Percentiles rank a stretch among this genome's conserved stretches.
Evolutionary conservation across 371 early-diverging fungal species (phyloP).

Genomic region (Paramicrosporidium saccamoebae): DNA sequence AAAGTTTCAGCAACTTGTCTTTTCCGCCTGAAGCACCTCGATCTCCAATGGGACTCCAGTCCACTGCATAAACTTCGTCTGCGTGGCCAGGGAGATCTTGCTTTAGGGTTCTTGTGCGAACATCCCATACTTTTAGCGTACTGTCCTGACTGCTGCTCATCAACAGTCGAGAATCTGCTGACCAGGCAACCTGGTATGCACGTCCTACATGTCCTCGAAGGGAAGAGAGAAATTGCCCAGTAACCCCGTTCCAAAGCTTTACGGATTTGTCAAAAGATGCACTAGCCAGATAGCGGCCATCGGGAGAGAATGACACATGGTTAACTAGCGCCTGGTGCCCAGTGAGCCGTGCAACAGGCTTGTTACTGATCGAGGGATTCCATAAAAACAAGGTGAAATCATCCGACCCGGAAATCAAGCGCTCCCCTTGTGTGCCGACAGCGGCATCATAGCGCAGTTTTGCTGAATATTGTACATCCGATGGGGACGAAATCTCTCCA

Average conservation of each 20-base stretch:
- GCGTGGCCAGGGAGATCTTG: conserved; percentile 75
- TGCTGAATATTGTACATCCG: conserved; percentile 23
- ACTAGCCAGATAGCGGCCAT: conserved; percentile 61
- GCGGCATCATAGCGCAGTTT: conserved; percentile 34
- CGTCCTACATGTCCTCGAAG: conserved; percentile 73
- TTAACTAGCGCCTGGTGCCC: conserved; percentile 92
- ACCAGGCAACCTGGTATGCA: conserved; percentile 77
- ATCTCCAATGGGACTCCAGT: conserved; percentile 75
- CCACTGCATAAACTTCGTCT: conserved; percentile 80
- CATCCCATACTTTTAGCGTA: conserved; percentile 72
- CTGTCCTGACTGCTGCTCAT: conserved; percentile 68
- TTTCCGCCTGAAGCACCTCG: conserved; percentile 72
- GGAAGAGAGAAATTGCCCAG: conserved; percentile 67
- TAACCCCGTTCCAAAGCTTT: conserved; percentile 77
- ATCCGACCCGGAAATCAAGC: conserved; percentile 70
- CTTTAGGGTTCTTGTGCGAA: conserved; percentile 48
- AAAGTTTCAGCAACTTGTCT: conserved; percentile 51
- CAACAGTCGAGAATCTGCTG: conserved; percentile 59
- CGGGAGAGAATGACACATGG: conserved; percentile 68
- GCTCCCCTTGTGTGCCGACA: conserved; percentile 26
- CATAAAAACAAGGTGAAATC: conserved; percentile 87
- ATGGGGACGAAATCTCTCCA: no score
- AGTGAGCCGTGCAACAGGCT: conserved; percentile 55
- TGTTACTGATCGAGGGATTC: conserved; percentile 46
- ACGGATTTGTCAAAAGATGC: conserved; percentile 93